Conservation (phyloP, 73 alveolate genomes). For the Diophrys sp. region DNA sequence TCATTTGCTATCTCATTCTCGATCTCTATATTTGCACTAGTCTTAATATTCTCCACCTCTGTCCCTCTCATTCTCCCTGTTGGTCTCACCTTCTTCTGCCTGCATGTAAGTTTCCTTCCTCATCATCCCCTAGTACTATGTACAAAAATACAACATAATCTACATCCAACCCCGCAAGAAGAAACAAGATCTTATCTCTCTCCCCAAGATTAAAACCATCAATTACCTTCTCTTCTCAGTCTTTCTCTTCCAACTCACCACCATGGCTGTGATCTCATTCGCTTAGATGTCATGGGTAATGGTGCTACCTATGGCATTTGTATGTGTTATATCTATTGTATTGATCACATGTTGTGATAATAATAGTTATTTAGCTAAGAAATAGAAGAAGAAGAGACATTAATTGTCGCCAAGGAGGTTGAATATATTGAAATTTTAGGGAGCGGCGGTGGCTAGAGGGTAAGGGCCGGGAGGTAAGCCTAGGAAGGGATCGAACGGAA, state of each 20-base stretch:
- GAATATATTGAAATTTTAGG: too few species aligned
- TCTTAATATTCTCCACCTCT: conserved; percentile 4
- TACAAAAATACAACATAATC: background rate
- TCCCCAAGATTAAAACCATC: background rate
- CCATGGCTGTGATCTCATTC: background rate
- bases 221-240: background rate
- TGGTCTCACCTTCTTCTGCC: background rate
- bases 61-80: conserved; percentile 8
- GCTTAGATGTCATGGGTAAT: background rate
- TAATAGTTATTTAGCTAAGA: background rate
- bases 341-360: background rate
- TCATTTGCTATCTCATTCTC: background rate
- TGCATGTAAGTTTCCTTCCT: conserved; percentile 3
- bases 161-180: background rate
- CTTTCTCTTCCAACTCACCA: background rate
- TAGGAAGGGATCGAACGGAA: background rate
- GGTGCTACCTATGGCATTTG: background rate
- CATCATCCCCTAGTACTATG: background rate
- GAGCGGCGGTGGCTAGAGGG: background rate
- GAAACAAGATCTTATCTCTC: background rate
- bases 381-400: background rate
- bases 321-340: background rate
- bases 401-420: background rate
- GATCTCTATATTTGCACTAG: background rate
- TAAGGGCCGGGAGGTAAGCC: background rate